These are phyloP conservation scores for Plantago ovata DNA, from an alignment of 257 asterid genomes.

Conservation along the genomic window DNA sequence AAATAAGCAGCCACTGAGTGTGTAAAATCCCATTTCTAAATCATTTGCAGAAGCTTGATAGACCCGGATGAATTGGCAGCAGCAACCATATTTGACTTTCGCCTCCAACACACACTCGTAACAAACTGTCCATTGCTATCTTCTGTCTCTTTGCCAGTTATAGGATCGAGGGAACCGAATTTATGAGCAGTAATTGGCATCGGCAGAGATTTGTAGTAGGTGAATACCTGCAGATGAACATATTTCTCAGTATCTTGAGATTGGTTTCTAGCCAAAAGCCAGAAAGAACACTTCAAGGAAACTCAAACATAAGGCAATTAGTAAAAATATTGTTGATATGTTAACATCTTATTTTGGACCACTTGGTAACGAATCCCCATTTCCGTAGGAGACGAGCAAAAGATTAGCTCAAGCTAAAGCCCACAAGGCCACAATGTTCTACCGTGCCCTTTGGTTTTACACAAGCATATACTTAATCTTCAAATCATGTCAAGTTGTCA, in stretches of 20 bases:
- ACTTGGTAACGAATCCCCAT: neutral
- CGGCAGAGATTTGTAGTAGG: conserved; percentile 56
- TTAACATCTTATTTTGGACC: neutral
- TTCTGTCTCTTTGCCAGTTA: conserved; percentile 30
- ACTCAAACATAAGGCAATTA: neutral
- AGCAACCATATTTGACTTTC: conserved; percentile 44
- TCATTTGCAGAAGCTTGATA: conserved; percentile 16
- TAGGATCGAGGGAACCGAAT: conserved; percentile 38
- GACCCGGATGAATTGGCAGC: conserved; percentile 48
- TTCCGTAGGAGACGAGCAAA: neutral
- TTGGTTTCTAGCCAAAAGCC: neutral
- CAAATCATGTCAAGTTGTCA: too few relatives aligned
- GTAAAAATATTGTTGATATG: neutral
- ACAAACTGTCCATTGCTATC: conserved; percentile 40
- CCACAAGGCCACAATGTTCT: too few relatives aligned
- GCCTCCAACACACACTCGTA: conserved; percentile 74
- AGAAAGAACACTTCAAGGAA: neutral
- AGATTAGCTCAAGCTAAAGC: neutral
- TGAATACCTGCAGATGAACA: conserved; percentile 47
- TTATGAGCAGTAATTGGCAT: conserved; percentile 52
- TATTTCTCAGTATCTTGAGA: neutral
- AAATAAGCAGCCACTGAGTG: neutral
- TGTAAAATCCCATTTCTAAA: neutral
- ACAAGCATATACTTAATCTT: too few relatives aligned
- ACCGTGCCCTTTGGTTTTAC: too few relatives aligned